Evolutionary conservation across 2,329 filamentous ascomycete genomes (phyloP), one percentile per base, ranked within the genome.

Genomic region (Diplodia seriata): DNA sequence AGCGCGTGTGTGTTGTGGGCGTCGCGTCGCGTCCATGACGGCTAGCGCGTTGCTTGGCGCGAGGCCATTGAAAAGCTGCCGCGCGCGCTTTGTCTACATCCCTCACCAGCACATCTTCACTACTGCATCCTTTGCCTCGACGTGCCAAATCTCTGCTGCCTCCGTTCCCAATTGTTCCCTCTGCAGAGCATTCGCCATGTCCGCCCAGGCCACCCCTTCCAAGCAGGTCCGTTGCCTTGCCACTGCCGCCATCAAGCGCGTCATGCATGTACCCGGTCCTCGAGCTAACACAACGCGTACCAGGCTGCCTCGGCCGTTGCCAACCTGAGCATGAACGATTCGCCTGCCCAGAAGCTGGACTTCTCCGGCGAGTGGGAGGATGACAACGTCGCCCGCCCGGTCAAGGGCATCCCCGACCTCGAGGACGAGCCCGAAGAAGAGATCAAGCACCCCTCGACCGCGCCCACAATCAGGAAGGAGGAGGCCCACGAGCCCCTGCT

Each of bases 401-500:
- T 85, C 74, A 82, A 83, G 71, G 83, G 83, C 76, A 84, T 85
- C 61, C 83, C 83, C 55, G 78, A 81, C 66, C 76, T 79, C 49
- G 72, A 71, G 53, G 73, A 72, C 43, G 74, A 75, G 59, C 74
- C 73, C 57, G 72, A 72, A 40, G 72, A 73, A 53, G 73, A 74
- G 14, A 73, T 74, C 20, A 82, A 84, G 73, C 89, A 90, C 82
- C 81, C 86, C 66, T 75, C 81, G 59, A 81, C 84, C 63, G 84
- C 87, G 70, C 68, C 76, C 72, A 85, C 81, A 72, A 84, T 84
- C 76, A 87, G 86, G 78, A 79, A 84, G 79, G 85, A 91, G 62
- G 92, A 97, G 81, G 86, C 86, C 68, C 87, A 93, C 68, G 95
- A 99, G 86, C 95, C 95, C 68, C 86, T 99, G 64, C 89, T 99